Base-by-base conservation (phyloP, 2,329 filamentous ascomycete genomes). In the Cladophialophora bantiana region DNA sequence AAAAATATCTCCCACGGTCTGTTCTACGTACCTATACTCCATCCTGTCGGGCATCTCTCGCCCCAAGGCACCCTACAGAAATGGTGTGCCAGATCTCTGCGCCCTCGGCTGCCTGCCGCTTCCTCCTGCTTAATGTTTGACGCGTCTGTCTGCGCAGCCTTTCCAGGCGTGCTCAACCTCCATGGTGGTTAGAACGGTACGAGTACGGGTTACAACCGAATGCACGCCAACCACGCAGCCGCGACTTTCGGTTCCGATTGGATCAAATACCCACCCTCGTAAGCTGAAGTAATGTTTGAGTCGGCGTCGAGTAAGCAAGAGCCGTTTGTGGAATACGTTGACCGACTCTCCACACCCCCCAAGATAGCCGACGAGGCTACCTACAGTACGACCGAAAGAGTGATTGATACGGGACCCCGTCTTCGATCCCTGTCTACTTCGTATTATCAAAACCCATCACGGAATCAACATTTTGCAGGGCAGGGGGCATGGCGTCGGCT, bases 261-360 rank as follows among this genome's bases (percentile, higher is more conserved):
- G 52, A 55, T 34, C 31, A 9, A 36, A 35, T 31, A 18, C 40
- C 20, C 55, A 36, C 38, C 57, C 57, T 32, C 48, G 57, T 64
- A 42, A 64, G 62, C 62, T 64, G 62, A 64, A 64, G 62, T 64
- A 59, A 64, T 53, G 38, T 42, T n/a, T n/a, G 32, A 60, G n/a
- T 26, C 12, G 7, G 10, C 36, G 13, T 34, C 13, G 26, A 34
- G 35, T 53, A 61, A 61, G 59, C 59, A 34, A 18, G 10, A 9
- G 3, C 58, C 34, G 31, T 35, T 26, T 53, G 7, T 36, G 34
- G 13, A 34, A 9, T 50, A 9, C 20, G 18, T 50, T 26, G 45
- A 50, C 7, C 15, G 40, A 20, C 40, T 45, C 18, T 45, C n/a
- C 40, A 45, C 40, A 18, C 20, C 20, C 32, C 35, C 26, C 7